phyloP scores from a whole-genome alignment of 768 basidiomycete species.

The Agaricus subrufescens region DNA sequence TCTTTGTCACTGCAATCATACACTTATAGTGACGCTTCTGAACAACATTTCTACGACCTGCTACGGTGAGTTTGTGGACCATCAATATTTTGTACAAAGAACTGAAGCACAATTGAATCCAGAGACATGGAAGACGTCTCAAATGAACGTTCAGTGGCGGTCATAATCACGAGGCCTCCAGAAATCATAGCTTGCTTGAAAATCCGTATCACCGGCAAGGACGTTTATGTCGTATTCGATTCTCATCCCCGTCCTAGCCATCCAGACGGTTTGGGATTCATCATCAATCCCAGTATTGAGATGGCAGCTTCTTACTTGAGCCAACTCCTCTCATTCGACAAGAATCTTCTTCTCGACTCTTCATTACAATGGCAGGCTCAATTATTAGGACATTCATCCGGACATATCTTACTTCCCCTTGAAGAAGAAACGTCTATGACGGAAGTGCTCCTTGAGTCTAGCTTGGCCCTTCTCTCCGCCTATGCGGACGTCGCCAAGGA shows the following conservation, averaged over 20 bases:
- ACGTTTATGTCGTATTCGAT: constrained; percentile 59
- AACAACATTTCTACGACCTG: constrained; percentile 22
- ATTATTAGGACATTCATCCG: constrained; percentile 55
- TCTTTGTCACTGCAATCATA: constrained; percentile 50
- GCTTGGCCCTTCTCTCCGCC: constrained; percentile 6
- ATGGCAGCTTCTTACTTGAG: constrained; percentile 39
- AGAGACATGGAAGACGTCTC: constrained; percentile 23
- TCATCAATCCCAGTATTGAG: constrained; percentile 43
- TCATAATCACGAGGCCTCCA: constrained; percentile 65
- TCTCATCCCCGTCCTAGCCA: constrained; percentile 60
- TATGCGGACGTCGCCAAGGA: constrained; percentile 8
- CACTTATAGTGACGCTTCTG: constrained; percentile 26
- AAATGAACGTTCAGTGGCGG: constrained; percentile 26
- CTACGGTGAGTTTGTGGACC: constrained; percentile 20
- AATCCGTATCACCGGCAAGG: constrained; percentile 23
- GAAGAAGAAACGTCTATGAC: constrained; percentile 6
- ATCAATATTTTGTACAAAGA: background rate
- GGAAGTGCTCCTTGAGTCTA: constrained; percentile 9
- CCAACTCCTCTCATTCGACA: constrained; percentile 46
- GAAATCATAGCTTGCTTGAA: constrained; percentile 59
- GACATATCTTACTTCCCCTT: constrained; percentile 44
- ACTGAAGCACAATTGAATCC: background rate
- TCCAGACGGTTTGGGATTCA: constrained; percentile 56
- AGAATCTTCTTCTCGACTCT: constrained; percentile 33
- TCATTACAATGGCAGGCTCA: constrained; percentile 62